Base-by-base conservation (phyloP, 164 flowering plant species). In the Annona cherimola region DNA sequence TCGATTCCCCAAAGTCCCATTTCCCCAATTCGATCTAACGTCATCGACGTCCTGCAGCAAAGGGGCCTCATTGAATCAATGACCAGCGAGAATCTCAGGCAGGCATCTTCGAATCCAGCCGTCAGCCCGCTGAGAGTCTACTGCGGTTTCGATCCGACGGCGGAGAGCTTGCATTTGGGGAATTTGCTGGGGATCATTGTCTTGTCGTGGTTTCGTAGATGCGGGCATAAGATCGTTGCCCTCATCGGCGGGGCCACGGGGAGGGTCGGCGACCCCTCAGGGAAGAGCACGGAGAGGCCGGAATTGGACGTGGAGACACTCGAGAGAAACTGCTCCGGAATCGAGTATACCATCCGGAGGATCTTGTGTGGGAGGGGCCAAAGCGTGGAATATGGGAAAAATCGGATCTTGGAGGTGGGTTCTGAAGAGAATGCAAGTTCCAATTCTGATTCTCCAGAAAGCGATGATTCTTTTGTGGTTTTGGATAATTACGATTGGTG, bases 81-180 rank as follows among this genome's bases (percentile, higher is more conserved):
- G 70, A 90, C 97, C 70, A 82, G 83, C 72, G 86, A 87, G 44
- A 75, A 75, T 69, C 86, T 90, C 74, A 81, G 85, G 73, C 75
- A 81, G 35, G 84, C 81, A 42, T 77, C 73, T 66, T 72, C 85
- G 3, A 74, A 63, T 26, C 66, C 71, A 4, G 71, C 72, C 18
- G 11, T 5, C 55, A 67, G 69, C 16, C 84, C 84, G 5, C 68
- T 89, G 45, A 85, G 67, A 64, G 92, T 84, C 60, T 92, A 92
- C 76, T 90, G 97, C 71, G 97, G 97, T 18, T 92, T 92, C 74
- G 97, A 92, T 75, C 95, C 97, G 0, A 90, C 95, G 1, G 97
- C 95, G 7, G 87, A 90, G 76, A 85, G 88, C 75, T 76, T 90
- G 46, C 97, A 92, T 72, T 73, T 92, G 66, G 97, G 97, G 6